A percentile compares a stretch with the other conserved stretches of the same genome.
These are phyloP conservation scores for Pulveroboletus ravenelii DNA, from an alignment of 768 basidiomycete species.

Conservation along the genomic window DNA sequence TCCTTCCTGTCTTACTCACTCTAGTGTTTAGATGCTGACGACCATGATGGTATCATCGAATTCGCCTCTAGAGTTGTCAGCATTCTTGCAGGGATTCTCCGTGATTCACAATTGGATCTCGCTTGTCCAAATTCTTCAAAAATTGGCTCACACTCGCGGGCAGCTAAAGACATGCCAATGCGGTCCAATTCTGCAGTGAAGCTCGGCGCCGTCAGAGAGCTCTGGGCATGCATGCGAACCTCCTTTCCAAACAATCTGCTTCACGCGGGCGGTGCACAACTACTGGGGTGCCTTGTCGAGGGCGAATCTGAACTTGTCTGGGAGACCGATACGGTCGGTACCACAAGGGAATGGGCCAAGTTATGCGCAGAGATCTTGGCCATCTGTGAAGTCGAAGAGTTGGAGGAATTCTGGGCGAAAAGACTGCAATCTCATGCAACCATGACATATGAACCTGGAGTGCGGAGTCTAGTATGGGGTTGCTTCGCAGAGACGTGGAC, in stretches of 20 bases:
- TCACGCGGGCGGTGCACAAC: slow-evolving; percentile 37
- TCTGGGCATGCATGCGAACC: slow-evolving; percentile 49
- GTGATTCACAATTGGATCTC: slow-evolving; percentile 44
- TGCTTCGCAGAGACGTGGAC: slow-evolving; percentile 55
- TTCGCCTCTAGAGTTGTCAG: slow-evolving; percentile 39
- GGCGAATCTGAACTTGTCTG: slow-evolving; percentile 43
- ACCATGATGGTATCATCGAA: slow-evolving; percentile 34
- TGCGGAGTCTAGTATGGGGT: slow-evolving; percentile 54
- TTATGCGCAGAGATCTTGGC: slow-evolving; percentile 54
- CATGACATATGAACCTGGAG: slow-evolving; percentile 35
- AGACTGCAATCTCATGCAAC: slow-evolving; percentile 18
- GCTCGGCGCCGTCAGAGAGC: slow-evolving; percentile 50
- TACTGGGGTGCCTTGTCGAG: slow-evolving; percentile 48
- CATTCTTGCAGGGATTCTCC: slow-evolving; percentile 46
- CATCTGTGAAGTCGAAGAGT: slow-evolving; percentile 42
- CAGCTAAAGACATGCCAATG: slow-evolving; percentile 1
- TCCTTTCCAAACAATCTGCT: slow-evolving; percentile 42
- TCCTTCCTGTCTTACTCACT: background rate
- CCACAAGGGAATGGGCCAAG: slow-evolving; percentile 54
- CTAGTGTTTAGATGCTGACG: slow-evolving; percentile 37
- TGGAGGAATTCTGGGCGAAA: slow-evolving; percentile 50
- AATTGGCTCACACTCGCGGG: slow-evolving; percentile 1
- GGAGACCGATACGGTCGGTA: slow-evolving; percentile 39
- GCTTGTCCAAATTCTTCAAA: slow-evolving; percentile 15
- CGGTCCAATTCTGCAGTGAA: slow-evolving; percentile 48